Evolutionary conservation across 306 rosid genomes (phyloP).

Genomic region (Gastrolobium villosum): DNA sequence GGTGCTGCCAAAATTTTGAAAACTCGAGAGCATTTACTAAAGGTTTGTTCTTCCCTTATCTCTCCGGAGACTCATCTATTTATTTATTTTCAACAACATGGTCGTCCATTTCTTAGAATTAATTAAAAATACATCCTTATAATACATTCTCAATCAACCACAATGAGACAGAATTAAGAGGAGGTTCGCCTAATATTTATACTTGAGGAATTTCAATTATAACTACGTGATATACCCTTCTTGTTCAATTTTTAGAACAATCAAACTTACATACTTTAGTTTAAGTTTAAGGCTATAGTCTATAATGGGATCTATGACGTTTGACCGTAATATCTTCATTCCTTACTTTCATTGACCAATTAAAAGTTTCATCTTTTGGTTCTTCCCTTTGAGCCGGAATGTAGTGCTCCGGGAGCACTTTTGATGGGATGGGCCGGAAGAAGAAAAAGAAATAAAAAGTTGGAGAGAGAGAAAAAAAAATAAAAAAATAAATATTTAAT

Average conservation of each 20-base stretch:
- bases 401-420: too few relatives aligned
- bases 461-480: too few relatives aligned
- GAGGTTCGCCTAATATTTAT: neutral
- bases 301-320: neutral
- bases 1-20: conserved; percentile 97
- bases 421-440: too few relatives aligned
- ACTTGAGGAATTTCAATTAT: neutral
- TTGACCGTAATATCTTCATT: neutral
- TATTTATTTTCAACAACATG: neutral
- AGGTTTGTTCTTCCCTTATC: conserved; percentile 56
- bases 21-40: conserved; percentile 82
- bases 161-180: neutral
- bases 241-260: neutral
- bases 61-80: neutral
- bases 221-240: neutral
- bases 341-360: neutral
- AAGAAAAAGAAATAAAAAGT: too few relatives aligned
- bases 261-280: neutral
- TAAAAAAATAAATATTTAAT: too few relatives aligned
- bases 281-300: neutral
- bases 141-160: neutral
- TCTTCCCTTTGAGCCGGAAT: too few relatives aligned
- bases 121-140: neutral
- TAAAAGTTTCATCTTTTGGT: neutral
- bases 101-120: neutral